These are phyloP conservation scores for Acanthamoeba healyi DNA, from an alignment of 208 protist species.

Conservation along the genomic window DNA sequence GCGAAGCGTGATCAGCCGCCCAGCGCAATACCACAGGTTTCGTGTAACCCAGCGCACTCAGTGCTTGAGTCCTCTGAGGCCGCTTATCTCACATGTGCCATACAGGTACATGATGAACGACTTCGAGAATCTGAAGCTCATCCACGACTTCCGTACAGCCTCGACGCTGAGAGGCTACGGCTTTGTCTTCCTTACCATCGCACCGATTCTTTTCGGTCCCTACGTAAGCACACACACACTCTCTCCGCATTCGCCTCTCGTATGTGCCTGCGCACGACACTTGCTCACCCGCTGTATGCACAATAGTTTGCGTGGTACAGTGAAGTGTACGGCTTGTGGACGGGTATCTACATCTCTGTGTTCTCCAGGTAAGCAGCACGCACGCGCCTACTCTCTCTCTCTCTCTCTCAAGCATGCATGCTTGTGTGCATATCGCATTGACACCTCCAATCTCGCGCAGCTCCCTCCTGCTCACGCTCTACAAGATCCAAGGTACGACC, in stretches of 20 bases:
- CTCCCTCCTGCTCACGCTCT: constrained; percentile 14
- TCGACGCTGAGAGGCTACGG: constrained; percentile 62
- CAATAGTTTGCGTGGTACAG: constrained; percentile 48
- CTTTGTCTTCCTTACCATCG: constrained; percentile 61
- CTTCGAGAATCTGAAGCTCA: constrained; percentile 71
- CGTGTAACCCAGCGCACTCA: not conserved
- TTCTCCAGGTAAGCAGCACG: constrained; percentile 37
- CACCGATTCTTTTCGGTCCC: constrained; percentile 24
- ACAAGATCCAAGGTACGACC: constrained; percentile 31
- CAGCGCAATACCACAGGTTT: constrained; percentile 50
- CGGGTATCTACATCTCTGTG: constrained; percentile 19
- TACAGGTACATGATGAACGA: constrained; percentile 68
- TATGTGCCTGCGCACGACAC: too few species aligned
- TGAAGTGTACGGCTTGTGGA: not conserved
- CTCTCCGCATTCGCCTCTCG: too few species aligned
- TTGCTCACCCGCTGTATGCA: too few species aligned
- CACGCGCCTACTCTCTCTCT: not conserved
- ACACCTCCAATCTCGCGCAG: not conserved
- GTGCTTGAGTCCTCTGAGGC: too few species aligned
- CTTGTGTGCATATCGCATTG: not conserved
- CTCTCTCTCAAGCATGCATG: too few species aligned
- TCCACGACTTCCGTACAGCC: constrained; percentile 66
- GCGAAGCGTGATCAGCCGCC: constrained; percentile 25
- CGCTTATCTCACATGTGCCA: not conserved
- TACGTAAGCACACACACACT: constrained; percentile 7